A percentile compares a stretch with the other conserved stretches of the same genome.
Evolutionary conservation across 345 rosid genomes (phyloP).

Genomic region (Citropsis articulata): DNA sequence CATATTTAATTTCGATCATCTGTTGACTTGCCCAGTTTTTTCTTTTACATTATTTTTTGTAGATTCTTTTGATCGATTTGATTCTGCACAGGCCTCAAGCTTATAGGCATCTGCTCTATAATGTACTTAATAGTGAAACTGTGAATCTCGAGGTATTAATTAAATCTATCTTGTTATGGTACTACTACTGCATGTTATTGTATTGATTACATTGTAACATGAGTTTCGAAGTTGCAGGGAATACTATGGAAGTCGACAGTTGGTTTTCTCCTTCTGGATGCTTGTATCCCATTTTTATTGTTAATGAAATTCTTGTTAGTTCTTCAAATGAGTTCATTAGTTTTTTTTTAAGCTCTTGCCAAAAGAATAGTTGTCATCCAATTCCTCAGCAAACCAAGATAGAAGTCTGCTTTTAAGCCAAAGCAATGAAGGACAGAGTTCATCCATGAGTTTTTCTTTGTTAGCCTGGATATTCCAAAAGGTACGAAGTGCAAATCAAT

Average conservation of each 20-base stretch:
- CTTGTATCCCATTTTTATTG: slow-evolving; percentile 59
- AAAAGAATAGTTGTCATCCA: not conserved
- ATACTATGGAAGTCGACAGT: slow-evolving; percentile 56
- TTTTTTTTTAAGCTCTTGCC: not conserved
- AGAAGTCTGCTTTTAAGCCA: slow-evolving; percentile 47
- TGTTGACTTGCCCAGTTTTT: not conserved
- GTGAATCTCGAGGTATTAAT: slow-evolving; percentile 46
- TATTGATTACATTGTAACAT: not conserved
- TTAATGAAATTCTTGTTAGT: slow-evolving; percentile 4
- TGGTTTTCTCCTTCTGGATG: slow-evolving; percentile 68
- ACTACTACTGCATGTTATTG: not conserved
- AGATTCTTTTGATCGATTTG: slow-evolving; percentile 86
- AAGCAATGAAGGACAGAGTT: slow-evolving; percentile 37
- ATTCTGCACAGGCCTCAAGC: slow-evolving; percentile 79
- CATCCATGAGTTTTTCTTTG: slow-evolving; percentile 38
- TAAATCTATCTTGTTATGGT: not conserved
- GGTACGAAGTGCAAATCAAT: slow-evolving; percentile 28
- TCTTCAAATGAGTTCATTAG: not conserved
- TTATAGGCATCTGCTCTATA: slow-evolving; percentile 69
- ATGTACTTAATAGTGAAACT: slow-evolving; percentile 51
- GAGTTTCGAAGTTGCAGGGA: slow-evolving; percentile 43
- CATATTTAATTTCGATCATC: not conserved
- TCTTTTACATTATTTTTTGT: not conserved
- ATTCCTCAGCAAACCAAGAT: slow-evolving; percentile 56
- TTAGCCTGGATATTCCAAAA: slow-evolving; percentile 30